Percentiles rank a stretch among this genome's conserved stretches.
These are phyloP conservation scores for Ogataea trehaloabstinens DNA, from an alignment of 805 yeast genomes.

Conservation along the genomic window DNA sequence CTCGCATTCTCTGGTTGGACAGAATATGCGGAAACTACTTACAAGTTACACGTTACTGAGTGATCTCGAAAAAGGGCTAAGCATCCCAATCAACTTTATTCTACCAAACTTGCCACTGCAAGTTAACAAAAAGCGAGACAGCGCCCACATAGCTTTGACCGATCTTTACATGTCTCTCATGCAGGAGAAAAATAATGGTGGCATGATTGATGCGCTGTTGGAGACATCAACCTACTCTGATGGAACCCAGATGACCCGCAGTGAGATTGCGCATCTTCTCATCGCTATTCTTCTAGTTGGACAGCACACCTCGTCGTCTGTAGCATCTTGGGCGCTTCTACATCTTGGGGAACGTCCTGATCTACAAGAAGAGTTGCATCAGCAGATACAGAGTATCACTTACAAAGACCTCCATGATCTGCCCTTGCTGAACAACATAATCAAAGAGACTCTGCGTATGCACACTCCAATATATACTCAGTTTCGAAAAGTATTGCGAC, in stretches of 20 bases:
- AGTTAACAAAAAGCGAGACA: constrained; percentile 73
- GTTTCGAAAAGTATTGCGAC: constrained; percentile 83
- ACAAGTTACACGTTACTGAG: constrained; percentile 81
- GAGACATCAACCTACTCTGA: constrained; percentile 83
- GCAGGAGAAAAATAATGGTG: constrained; percentile 75
- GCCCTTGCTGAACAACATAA: constrained; percentile 77
- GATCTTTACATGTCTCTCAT: constrained; percentile 79
- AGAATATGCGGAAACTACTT: constrained; percentile 82
- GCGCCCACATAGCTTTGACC: constrained; percentile 81
- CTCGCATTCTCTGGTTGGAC: constrained; percentile 85
- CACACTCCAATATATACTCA: constrained; percentile 97
- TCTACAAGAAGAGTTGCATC: constrained; percentile 74
- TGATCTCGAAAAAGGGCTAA: constrained; percentile 96
- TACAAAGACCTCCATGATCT: constrained; percentile 82
- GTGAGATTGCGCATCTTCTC: constrained; percentile 87
- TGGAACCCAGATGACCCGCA: constrained; percentile 91
- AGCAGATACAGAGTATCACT: constrained; percentile 70
- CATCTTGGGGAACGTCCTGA: constrained; percentile 88
- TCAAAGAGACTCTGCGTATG: constrained; percentile 91
- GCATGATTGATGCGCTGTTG: constrained; percentile 86
- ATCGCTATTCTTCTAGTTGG: constrained; percentile 99
- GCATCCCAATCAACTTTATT: constrained; percentile 91
- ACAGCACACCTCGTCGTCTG: constrained; percentile 95
- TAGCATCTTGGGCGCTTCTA: constrained; percentile 90
- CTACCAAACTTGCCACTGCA: constrained; percentile 90